phyloP scores from a whole-genome alignment of 495 filamentous ascomycete species.

The Hamigera avellanea region DNA sequence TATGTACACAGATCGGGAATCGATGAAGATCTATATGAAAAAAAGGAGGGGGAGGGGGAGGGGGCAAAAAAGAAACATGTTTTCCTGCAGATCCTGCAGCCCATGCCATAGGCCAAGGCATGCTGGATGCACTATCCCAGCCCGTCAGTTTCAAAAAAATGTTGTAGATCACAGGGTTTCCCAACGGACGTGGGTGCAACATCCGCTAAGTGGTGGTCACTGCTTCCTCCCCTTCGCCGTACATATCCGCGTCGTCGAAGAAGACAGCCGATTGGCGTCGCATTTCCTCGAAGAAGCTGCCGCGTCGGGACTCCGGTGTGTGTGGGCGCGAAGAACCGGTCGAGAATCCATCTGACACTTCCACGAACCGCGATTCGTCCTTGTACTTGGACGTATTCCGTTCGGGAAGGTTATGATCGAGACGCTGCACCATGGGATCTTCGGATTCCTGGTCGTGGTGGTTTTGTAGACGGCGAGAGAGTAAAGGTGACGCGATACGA shows the following conservation, averaged over 20 bases:
- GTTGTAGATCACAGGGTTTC: too few species aligned
- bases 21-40: too few species aligned
- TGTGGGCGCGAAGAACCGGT: constrained; percentile 15
- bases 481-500: constrained; percentile 14
- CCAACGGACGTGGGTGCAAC: too few species aligned
- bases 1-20: too few species aligned
- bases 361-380: constrained; percentile 11
- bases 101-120: too few species aligned
- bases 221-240: constrained; percentile 19
- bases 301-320: constrained; percentile 15
- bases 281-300: constrained; percentile 48
- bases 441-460: constrained; percentile 8
- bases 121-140: too few species aligned
- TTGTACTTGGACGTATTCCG: constrained; percentile 13
- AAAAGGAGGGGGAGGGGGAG: too few species aligned
- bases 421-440: constrained; percentile 15
- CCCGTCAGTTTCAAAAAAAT: too few species aligned
- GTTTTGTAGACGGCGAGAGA: constrained; percentile 13
- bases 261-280: constrained; percentile 50
- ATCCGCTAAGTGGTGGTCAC: too few species aligned
- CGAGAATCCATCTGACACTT: constrained; percentile 17
- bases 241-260: constrained; percentile 42
- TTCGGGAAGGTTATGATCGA: constrained; percentile 24
- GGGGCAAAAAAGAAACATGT: too few species aligned
- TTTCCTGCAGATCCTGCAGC: too few species aligned